Evolutionary conservation across 2,329 filamentous ascomycete species (phyloP).

Genomic region (Fonsecaea pugnacius): DNA sequence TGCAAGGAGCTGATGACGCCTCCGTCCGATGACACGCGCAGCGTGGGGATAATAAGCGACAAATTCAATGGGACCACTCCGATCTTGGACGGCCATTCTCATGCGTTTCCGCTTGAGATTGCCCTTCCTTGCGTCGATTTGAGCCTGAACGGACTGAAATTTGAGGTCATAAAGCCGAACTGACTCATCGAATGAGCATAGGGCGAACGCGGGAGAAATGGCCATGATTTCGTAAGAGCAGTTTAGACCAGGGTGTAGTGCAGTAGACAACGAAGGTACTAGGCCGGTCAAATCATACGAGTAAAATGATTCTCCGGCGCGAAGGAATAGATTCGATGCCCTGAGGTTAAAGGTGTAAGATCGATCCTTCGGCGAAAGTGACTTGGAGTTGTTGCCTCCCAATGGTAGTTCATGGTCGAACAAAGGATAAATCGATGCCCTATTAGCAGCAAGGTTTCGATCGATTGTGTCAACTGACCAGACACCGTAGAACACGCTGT

Average conservation of each 20-base stretch:
- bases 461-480: constrained; percentile 38
- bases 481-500: constrained; percentile 45
- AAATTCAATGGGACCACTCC: constrained; percentile 43
- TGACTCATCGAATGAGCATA: constrained; percentile 48
- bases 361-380: constrained; percentile 31
- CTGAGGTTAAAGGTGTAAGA: constrained; percentile 20
- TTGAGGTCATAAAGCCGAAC: constrained; percentile 53
- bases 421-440: constrained; percentile 46
- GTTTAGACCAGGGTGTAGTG: constrained; percentile 16
- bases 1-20: constrained; percentile 49
- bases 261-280: constrained; percentile 21
- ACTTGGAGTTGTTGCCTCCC: constrained; percentile 26
- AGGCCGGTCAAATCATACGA: constrained; percentile 48
- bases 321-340: constrained; percentile 26
- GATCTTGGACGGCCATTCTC: constrained; percentile 25
- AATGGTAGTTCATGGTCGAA: constrained; percentile 43
- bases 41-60: constrained; percentile 52
- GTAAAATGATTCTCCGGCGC: constrained; percentile 37
- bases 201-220: constrained; percentile 39
- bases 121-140: constrained; percentile 42
- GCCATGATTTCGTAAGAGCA: constrained; percentile 26
- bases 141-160: constrained; percentile 52
- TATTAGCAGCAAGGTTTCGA: constrained; percentile 38
- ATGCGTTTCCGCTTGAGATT: constrained; percentile 35
- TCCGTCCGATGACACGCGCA: constrained; percentile 48